Percentiles rank a stretch among this genome's conserved stretches.
phyloP scores from a whole-genome alignment of 23 red algal genomes.

The Agarophyton chilense region DNA sequence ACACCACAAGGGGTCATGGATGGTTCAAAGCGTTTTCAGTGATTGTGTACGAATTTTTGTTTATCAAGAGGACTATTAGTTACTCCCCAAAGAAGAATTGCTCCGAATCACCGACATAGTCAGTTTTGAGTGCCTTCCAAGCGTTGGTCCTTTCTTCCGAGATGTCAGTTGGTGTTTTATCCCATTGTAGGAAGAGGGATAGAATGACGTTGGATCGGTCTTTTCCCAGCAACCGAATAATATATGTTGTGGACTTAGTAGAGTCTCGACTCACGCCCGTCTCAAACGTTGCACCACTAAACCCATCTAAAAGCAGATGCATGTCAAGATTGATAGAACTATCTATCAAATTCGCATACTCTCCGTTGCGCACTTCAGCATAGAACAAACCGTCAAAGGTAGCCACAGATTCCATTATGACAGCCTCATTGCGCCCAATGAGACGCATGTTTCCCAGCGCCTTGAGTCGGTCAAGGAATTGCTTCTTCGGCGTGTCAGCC shows the following conservation, averaged over 20 bases:
- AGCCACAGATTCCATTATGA: constrained; percentile 83
- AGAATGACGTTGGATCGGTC: constrained; percentile 69
- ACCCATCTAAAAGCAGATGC: constrained; percentile 76
- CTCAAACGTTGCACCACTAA: constrained; percentile 85
- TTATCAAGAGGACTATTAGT: background rate
- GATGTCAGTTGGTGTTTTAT: constrained; percentile 75
- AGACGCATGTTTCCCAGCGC: constrained; percentile 61
- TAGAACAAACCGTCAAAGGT: constrained; percentile 92
- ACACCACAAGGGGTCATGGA: constrained; percentile 55
- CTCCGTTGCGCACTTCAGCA: constrained; percentile 58
- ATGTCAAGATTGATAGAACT: constrained; percentile 89
- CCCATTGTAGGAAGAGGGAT: constrained; percentile 83
- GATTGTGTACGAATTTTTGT: background rate
- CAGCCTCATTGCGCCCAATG: constrained; percentile 74
- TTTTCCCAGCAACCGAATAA: constrained; percentile 84
- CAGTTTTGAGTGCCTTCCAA: constrained; percentile 82
- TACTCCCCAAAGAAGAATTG: constrained; percentile 51
- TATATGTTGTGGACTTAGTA: constrained; percentile 75
- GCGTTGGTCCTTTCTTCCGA: constrained; percentile 60
- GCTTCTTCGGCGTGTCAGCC: constrained; percentile 69
- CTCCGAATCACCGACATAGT: constrained; percentile 55
- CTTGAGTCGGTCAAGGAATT: constrained; percentile 67
- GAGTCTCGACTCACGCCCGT: constrained; percentile 74
- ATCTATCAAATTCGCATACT: constrained; percentile 96
- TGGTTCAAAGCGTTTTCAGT: constrained; percentile 49